phyloP scores from a whole-genome alignment of 2,329 filamentous ascomycete genomes.

The Alternaria burnsii region DNA sequence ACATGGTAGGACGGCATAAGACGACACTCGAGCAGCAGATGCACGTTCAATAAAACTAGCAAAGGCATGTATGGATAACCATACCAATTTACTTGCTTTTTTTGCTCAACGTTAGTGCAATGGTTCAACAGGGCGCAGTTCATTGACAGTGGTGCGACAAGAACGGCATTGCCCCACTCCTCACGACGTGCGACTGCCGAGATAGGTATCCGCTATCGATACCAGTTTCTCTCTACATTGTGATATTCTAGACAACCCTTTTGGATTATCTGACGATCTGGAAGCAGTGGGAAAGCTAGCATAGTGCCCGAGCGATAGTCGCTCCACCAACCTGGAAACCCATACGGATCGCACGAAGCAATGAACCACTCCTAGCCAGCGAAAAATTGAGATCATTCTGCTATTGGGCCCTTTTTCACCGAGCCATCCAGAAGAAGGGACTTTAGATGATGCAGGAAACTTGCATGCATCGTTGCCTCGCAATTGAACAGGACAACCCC shows the following conservation, averaged over 20 bases:
- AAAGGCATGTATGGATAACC: neutral
- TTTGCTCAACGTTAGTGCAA: neutral
- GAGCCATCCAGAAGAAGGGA: neutral
- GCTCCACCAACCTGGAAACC: conserved; percentile 15
- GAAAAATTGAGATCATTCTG: neutral
- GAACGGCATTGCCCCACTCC: conserved; percentile 1
- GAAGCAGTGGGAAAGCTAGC: conserved; percentile 6
- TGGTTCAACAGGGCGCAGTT: neutral
- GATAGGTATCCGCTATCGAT: conserved; percentile 12
- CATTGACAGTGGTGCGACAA: conserved; percentile 7
- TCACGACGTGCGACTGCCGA: conserved; percentile 10
- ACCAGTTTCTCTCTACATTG: neutral
- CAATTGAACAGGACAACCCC: conserved; percentile 2
- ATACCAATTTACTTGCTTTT: neutral
- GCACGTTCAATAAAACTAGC: conserved; percentile 4
- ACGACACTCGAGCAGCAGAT: conserved; percentile 12
- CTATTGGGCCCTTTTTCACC: neutral
- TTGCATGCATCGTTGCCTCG: conserved; percentile 15
- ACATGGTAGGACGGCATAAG: conserved; percentile 21
- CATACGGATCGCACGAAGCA: conserved; percentile 3
- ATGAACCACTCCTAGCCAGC: neutral
- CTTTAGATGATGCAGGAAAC: conserved; percentile 4
- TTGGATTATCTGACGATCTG: neutral
- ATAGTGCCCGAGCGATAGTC: conserved; percentile 13
- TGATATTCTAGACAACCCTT: neutral